Evolutionary conservation across 2,329 filamentous ascomycete species (phyloP), one percentile per base, ranked within the genome.

Genomic region (Pyrenochaeta sp.): DNA sequence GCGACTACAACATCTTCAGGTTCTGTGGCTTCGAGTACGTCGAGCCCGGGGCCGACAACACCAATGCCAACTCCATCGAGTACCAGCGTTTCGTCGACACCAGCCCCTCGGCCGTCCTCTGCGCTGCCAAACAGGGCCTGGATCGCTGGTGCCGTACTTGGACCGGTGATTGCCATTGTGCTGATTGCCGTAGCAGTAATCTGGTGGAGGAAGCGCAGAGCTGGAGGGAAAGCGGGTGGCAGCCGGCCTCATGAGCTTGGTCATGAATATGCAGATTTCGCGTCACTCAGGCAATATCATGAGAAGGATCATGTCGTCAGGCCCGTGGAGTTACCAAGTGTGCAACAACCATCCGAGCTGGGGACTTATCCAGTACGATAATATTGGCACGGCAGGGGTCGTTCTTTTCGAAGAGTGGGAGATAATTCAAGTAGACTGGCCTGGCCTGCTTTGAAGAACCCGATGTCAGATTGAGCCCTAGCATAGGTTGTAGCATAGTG

Each of bases 91-190:
- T 9, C 7, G n/a, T 36, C 31, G 3, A 20, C 11, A 36, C n/a
- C 39, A n/a, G 39, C 18, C 11, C 23, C 45, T 11, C 10, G n/a
- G 15, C 32, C 21, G 4, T 4, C 45, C 29, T 18, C 15, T 10
- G 21, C n/a, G 18, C n/a, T 11, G 21, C 20, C 27, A 6, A 41
- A 27, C 27, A 48, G 43, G 20, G 37, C 37, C 2, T 49, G 46
- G 46, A 49, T 49, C 6, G 46, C 39, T 12, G 46, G 37, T 30
- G 46, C 31, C 15, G 46, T 49, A 12, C 9, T 43, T 36, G 39
- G 46, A 29, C 46, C 39, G 2, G 12, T 43, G 17, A 15, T 49
- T 20, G 14, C 18, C 3, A 40, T 42, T 20, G 30, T 20, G 15
- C 9, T 49, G n/a, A 37, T 49, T 2, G 20, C n/a, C 7, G 39